phyloP scores from a whole-genome alignment of 2,329 filamentous ascomycete genomes.

The Exophiala sp. region DNA sequence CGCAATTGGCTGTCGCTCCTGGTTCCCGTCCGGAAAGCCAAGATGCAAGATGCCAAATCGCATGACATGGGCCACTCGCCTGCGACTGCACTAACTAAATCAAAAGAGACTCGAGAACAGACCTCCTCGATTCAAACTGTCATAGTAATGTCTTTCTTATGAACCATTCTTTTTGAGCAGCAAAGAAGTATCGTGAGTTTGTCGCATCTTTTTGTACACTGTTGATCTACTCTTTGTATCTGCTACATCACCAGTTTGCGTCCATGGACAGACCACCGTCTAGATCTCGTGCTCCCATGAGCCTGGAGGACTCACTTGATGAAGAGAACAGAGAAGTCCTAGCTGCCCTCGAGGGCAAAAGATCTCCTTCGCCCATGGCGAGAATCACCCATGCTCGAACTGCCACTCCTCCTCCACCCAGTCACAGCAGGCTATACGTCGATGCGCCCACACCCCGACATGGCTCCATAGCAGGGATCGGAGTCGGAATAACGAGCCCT shows the following conservation, averaged over 20 bases:
- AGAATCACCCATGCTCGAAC: slow-evolving; percentile 43
- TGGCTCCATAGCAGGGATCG: slow-evolving; percentile 40
- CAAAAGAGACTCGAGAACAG: too few relatives aligned
- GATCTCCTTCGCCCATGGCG: slow-evolving; percentile 24
- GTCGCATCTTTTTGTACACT: not conserved
- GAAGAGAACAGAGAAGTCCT: slow-evolving; percentile 73
- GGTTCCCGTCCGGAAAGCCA: too few relatives aligned
- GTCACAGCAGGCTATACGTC: slow-evolving; percentile 66
- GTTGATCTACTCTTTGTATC: not conserved
- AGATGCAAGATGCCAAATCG: not conserved
- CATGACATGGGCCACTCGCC: not conserved
- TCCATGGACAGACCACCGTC: slow-evolving; percentile 18
- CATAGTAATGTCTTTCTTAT: too few relatives aligned
- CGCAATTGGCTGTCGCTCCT: too few relatives aligned
- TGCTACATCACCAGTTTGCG: not conserved
- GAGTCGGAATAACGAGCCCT: slow-evolving; percentile 35
- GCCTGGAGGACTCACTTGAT: slow-evolving; percentile 71
- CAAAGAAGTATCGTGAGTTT: not conserved
- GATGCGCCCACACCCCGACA: slow-evolving; percentile 40
- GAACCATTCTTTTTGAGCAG: too few relatives aligned
- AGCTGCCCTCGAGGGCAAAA: slow-evolving; percentile 59
- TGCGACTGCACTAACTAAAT: too few relatives aligned
- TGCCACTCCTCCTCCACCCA: slow-evolving; percentile 58
- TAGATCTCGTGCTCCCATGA: slow-evolving; percentile 50
- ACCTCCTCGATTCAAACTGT: too few relatives aligned